Percentiles rank a stretch among this genome's conserved stretches.
These are phyloP conservation scores for Fusarium hostae DNA, from an alignment of 2,329 filamentous ascomycete genomes.

Conservation along the genomic window DNA sequence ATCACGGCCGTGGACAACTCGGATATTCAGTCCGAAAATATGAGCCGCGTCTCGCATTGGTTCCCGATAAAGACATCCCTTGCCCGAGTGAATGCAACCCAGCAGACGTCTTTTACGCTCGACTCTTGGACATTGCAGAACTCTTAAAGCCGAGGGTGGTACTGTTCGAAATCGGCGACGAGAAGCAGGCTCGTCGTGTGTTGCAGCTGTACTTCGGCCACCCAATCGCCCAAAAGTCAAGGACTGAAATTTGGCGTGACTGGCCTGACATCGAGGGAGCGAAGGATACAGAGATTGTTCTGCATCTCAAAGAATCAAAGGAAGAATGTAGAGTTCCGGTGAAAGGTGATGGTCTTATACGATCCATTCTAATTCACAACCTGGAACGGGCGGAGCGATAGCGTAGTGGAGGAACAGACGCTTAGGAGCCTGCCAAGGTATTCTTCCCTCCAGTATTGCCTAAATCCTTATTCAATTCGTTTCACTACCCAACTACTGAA, in stretches of 20 bases:
- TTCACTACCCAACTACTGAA: neutral
- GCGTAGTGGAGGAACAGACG: neutral
- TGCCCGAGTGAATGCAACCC: constrained; percentile 47
- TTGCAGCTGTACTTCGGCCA: constrained; percentile 57
- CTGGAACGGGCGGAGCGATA: neutral
- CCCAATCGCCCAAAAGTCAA: constrained; percentile 44
- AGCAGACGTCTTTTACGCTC: constrained; percentile 74
- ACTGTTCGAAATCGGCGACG: constrained; percentile 78
- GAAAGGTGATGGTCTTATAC: constrained; percentile 60
- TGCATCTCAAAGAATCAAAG: constrained; percentile 39
- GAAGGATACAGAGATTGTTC: constrained; percentile 41
- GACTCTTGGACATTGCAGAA: constrained; percentile 67
- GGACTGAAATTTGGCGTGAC: constrained; percentile 78
- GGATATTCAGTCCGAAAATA: constrained; percentile 82
- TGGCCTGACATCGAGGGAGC: constrained; percentile 60
- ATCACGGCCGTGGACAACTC: constrained; percentile 52
- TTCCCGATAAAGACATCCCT: constrained; percentile 57
- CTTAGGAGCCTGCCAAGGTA: neutral
- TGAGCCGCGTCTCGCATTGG: constrained; percentile 84
- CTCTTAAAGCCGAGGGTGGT: constrained; percentile 64
- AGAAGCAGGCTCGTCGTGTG: constrained; percentile 74
- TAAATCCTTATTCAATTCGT: neutral
- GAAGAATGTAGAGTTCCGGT: constrained; percentile 48
- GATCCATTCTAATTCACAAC: constrained; percentile 53
- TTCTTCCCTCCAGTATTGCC: neutral